Evolutionary conservation across 2,329 filamentous ascomycete species (phyloP).

Genomic region (Gliomastix tumulicola): DNA sequence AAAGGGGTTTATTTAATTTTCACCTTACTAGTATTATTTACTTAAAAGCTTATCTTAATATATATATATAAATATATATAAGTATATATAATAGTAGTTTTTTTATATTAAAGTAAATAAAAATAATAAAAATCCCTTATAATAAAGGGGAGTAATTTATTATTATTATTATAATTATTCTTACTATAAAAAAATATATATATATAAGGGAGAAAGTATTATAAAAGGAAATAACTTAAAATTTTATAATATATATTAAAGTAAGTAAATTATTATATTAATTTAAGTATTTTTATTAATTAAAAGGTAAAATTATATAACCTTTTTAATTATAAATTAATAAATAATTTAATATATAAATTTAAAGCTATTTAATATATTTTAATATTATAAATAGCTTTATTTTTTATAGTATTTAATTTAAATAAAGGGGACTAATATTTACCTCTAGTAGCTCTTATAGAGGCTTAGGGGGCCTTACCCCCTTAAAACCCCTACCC

Average conservation of each 20-base stretch:
- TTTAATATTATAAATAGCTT: background rate
- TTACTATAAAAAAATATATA: background rate
- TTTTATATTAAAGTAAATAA: background rate
- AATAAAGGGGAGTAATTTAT: background rate
- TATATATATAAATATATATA: background rate
- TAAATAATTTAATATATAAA: background rate
- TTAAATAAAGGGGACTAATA: no score
- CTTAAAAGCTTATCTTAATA: background rate
- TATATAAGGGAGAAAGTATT: background rate
- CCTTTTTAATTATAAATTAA: background rate
- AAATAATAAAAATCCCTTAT: background rate
- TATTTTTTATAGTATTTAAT: background rate
- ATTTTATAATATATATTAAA: background rate
- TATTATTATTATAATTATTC: background rate
- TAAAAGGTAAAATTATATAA: background rate
- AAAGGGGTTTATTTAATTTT: background rate
- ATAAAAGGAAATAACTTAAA: background rate
- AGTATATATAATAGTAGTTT: background rate
- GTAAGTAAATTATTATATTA: background rate
- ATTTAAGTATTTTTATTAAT: background rate
- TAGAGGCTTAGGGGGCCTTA: no score
- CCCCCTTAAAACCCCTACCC: no score
- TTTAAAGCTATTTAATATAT: background rate
- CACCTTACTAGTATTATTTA: background rate
- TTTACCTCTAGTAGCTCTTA: no score